Evolutionary conservation across 2,329 filamentous ascomycete genomes (phyloP).

Genomic region (Talaromyces sp.): DNA sequence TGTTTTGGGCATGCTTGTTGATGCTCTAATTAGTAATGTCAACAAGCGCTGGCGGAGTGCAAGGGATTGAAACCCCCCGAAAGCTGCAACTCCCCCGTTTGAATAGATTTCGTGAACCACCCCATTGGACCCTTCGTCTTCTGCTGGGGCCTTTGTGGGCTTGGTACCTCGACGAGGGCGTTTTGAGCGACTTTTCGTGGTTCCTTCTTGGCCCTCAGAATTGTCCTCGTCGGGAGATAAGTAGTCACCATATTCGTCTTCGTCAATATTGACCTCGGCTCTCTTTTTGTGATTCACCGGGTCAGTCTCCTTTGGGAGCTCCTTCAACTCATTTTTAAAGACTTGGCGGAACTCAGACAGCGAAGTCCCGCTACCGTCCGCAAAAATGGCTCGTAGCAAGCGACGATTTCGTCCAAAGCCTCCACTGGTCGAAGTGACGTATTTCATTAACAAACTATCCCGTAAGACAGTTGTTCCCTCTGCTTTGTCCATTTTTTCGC

Average conservation of each 20-base stretch:
- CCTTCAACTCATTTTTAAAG: constrained; percentile 42
- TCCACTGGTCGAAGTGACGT: constrained; percentile 29
- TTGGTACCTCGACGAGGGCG: constrained; percentile 28
- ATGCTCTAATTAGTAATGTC: constrained; percentile 37
- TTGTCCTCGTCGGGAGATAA: constrained; percentile 34
- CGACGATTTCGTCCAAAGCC: constrained; percentile 34
- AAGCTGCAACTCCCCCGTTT: constrained; percentile 21
- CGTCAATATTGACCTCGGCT: constrained; percentile 41
- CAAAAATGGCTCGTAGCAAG: constrained; percentile 45
- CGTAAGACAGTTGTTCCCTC: constrained; percentile 17
- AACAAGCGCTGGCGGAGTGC: constrained; percentile 43
- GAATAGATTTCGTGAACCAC: constrained; percentile 13
- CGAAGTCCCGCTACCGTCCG: constrained; percentile 35
- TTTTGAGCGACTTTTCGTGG: constrained; percentile 22
- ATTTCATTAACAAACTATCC: constrained; percentile 41
- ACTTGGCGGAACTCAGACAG: constrained; percentile 42
- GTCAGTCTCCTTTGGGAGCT: constrained; percentile 20
- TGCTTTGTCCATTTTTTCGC: constrained; percentile 19
- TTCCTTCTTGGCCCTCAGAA: constrained; percentile 22
- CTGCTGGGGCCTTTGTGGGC: constrained; percentile 1
- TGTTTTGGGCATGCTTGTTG: constrained; percentile 27
- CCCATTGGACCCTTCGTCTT: constrained; percentile 9
- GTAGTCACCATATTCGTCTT: constrained; percentile 45
- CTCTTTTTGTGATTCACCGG: constrained; percentile 30
- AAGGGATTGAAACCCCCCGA: constrained; percentile 38